phyloP scores from a whole-genome alignment of 352 stramenopile genomes.

The Globisporangium paddicum region DNA sequence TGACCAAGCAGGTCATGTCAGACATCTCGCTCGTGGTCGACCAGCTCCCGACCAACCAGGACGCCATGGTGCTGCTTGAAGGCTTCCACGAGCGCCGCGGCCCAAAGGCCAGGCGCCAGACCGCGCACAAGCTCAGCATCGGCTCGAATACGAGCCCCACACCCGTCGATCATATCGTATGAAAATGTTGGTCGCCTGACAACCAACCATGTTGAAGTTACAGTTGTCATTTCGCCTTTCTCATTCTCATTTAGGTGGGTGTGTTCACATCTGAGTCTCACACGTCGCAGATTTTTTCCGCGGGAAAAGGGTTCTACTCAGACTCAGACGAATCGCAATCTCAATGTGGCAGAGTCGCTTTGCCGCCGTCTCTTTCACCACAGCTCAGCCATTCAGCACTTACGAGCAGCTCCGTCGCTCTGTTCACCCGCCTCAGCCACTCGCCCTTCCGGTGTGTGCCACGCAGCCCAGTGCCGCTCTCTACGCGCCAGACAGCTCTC shows the following conservation, averaged over 20 bases:
- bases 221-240: too few relatives aligned
- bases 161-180: not conserved
- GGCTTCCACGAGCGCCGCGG: constrained; percentile 6
- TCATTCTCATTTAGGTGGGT: too few relatives aligned
- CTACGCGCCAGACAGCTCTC: not conserved
- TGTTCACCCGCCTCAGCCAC: too few relatives aligned
- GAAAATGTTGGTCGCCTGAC: not conserved
- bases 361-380: not conserved
- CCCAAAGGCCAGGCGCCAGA: not conserved
- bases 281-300: constrained; percentile 11
- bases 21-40: constrained; percentile 13
- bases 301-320: constrained; percentile 9
- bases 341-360: not conserved
- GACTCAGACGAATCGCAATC: constrained; percentile 2
- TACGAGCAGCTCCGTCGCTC: too few relatives aligned
- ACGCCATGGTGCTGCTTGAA: constrained; percentile 12
- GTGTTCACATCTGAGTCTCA: not conserved
- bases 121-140: not conserved
- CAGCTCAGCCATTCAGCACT: not conserved
- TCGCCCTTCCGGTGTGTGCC: too few relatives aligned
- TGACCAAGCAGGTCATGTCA: constrained; percentile 13
- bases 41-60: constrained; percentile 4
- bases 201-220: too few relatives aligned
- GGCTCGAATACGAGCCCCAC: not conserved
- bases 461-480: too few relatives aligned